Percentiles rank a stretch among this genome's conserved stretches.
Conservation (phyloP, 2,329 filamentous ascomycete genomes). For the Pseudocercospora fijiensis region DNA sequence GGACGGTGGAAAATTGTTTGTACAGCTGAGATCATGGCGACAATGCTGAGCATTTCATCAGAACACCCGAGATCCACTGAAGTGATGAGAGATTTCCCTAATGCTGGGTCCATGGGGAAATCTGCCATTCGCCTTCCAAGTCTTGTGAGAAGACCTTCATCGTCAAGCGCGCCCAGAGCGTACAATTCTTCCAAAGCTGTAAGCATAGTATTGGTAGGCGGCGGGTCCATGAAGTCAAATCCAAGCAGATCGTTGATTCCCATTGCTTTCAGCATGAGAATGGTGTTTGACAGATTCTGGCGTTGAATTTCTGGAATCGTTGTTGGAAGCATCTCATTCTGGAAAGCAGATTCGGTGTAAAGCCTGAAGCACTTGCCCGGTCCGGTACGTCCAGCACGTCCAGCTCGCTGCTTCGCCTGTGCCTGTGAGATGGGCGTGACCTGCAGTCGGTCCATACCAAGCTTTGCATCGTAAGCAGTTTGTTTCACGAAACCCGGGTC, state of each 20-base stretch:
- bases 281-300: slow-evolving; percentile 87
- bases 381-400: slow-evolving; percentile 88
- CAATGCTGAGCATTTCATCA: slow-evolving; percentile 90
- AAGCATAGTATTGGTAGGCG: slow-evolving; percentile 95
- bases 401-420: slow-evolving; percentile 90
- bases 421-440: slow-evolving; percentile 96
- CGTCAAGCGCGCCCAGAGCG: slow-evolving; percentile 84
- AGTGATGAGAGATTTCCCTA: slow-evolving; percentile 86
- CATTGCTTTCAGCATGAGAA: slow-evolving; percentile 98
- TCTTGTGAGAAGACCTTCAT: slow-evolving; percentile 89
- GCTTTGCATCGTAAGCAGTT: slow-evolving; percentile 92
- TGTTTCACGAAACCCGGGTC: slow-evolving; percentile 98
- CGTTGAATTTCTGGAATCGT: slow-evolving; percentile 96
- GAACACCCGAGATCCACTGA: slow-evolving; percentile 85
- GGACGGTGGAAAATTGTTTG: slow-evolving; percentile 89
- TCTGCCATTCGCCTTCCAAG: slow-evolving; percentile 96
- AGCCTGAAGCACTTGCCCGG: slow-evolving; percentile 94
- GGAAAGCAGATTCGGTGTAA: slow-evolving; percentile 92
- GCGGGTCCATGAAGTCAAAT: slow-evolving; percentile 99
- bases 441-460: slow-evolving; percentile 95
- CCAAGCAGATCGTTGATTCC: slow-evolving; percentile 96
- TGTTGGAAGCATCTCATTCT: slow-evolving; percentile 94
- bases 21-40: slow-evolving; percentile 83
- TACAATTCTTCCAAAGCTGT: slow-evolving; percentile 95
- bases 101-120: slow-evolving; percentile 93